Conservation (phyloP, 2,329 filamentous ascomycete species). For the Aureobasidium sp. region DNA sequence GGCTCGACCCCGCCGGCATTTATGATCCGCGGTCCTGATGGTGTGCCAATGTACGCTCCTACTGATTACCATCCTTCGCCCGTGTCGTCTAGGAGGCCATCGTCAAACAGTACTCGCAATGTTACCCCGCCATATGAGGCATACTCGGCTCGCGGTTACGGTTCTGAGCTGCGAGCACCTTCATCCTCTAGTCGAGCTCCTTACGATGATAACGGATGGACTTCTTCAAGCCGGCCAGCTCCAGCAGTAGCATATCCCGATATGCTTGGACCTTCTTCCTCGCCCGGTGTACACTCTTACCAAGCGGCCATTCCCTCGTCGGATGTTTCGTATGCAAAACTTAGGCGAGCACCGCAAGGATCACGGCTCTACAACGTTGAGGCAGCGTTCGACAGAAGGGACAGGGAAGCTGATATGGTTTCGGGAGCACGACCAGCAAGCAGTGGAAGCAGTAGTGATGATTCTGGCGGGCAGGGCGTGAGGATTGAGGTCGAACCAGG, state of each 20-base stretch:
- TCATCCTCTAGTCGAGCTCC: slow-evolving; percentile 34
- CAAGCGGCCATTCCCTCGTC: slow-evolving; percentile 28
- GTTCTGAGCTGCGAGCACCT: slow-evolving; percentile 24
- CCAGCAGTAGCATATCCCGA: slow-evolving; percentile 31
- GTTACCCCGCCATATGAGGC: slow-evolving; percentile 26
- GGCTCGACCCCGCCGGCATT: slow-evolving; percentile 33
- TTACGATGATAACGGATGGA: slow-evolving; percentile 28
- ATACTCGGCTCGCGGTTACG: slow-evolving; percentile 8
- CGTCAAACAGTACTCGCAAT: slow-evolving; percentile 26
- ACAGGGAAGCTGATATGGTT: not conserved
- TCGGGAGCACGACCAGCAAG: not conserved
- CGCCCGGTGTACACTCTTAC: slow-evolving; percentile 29
- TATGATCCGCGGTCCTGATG: slow-evolving; percentile 43
- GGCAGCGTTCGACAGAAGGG: not conserved
- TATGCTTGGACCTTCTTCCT: slow-evolving; percentile 28
- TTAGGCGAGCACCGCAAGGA: slow-evolving; percentile 23
- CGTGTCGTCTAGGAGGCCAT: slow-evolving; percentile 20
- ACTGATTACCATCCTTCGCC: slow-evolving; percentile 23
- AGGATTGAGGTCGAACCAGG: slow-evolving; percentile 16
- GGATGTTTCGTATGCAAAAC: slow-evolving; percentile 30
- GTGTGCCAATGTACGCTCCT: slow-evolving; percentile 38
- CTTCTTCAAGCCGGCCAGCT: slow-evolving; percentile 33
- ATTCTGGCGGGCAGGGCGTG: slow-evolving; percentile 12
- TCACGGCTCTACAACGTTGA: slow-evolving; percentile 12
- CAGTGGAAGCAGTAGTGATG: slow-evolving; percentile 18